A percentile compares a stretch with the other conserved stretches of the same genome.
Conservation (phyloP, 2,329 filamentous ascomycete species). For the Colletotrichum shisoi region DNA sequence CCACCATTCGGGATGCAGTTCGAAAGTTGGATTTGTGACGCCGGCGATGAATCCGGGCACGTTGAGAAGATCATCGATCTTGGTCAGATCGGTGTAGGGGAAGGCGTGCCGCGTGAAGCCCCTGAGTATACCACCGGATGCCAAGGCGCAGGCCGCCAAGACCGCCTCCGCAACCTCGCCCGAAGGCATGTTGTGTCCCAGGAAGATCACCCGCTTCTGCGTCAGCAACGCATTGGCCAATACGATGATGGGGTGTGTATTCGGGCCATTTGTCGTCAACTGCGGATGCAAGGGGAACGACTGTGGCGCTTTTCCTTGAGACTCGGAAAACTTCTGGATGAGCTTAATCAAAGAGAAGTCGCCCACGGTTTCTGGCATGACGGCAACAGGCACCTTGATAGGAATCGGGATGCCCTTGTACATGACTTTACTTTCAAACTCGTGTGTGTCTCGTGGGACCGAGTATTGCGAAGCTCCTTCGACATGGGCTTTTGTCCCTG, state of each 20-base stretch:
- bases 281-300: constrained; percentile 88
- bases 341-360: constrained; percentile 98
- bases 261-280: constrained; percentile 87
- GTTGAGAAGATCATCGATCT: constrained; percentile 94
- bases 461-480: constrained; percentile 69
- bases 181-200: constrained; percentile 93
- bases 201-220: constrained; percentile 94
- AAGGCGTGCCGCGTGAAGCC: constrained; percentile 97
- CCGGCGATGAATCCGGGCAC: constrained; percentile 98
- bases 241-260: constrained; percentile 93
- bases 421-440: constrained; percentile 93
- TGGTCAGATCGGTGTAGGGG: constrained; percentile 96
- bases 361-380: constrained; percentile 94
- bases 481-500: constrained; percentile 69
- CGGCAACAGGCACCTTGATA: constrained; percentile 92
- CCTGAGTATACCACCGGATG: constrained; percentile 87
- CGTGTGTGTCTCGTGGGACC: constrained; percentile 92
- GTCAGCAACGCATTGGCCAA: constrained; percentile 93
- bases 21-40: constrained; percentile 96
- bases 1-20: constrained; percentile 97
- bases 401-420: constrained; percentile 98
- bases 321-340: constrained; percentile 88
- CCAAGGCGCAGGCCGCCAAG: constrained; percentile 91
- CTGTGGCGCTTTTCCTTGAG: constrained; percentile 82
- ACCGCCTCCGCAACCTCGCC: constrained; percentile 98